Evolutionary conservation across 1,284 basidiomycete genomes (phyloP).

Genomic region (Ustilago nuda): DNA sequence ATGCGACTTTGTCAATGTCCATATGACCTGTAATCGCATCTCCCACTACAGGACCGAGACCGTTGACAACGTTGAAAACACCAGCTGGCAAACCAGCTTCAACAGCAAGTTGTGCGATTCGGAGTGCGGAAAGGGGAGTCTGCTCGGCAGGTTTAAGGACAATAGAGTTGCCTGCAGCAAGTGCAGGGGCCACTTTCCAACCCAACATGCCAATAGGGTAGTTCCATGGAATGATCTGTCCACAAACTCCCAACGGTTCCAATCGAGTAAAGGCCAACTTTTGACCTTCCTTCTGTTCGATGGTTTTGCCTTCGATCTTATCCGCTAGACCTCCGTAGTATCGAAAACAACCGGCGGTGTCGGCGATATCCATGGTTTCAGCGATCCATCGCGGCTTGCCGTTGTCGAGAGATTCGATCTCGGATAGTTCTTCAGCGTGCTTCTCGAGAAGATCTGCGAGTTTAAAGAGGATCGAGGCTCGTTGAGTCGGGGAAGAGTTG

Average conservation of each 20-base stretch:
- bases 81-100: constrained; percentile 83
- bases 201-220: constrained; percentile 74
- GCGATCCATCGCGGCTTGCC: constrained; percentile 79
- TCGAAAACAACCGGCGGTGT: constrained; percentile 73
- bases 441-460: constrained; percentile 80
- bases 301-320: constrained; percentile 85
- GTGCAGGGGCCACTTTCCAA: constrained; percentile 74
- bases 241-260: constrained; percentile 89
- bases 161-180: constrained; percentile 69
- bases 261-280: constrained; percentile 78
- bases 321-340: constrained; percentile 79
- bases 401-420: constrained; percentile 75
- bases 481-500: constrained; percentile 60
- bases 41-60: constrained; percentile 83
- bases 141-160: constrained; percentile 79
- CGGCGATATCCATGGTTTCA: constrained; percentile 77
- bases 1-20: constrained; percentile 76
- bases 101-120: constrained; percentile 79
- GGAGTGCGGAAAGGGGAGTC: constrained; percentile 76
- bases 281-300: constrained; percentile 80
- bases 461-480: constrained; percentile 76
- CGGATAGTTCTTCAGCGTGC: constrained; percentile 76
- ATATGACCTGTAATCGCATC: constrained; percentile 74
- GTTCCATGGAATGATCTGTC: constrained; percentile 72
- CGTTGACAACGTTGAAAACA: constrained; percentile 79